Conservation (phyloP, 352 stramenopile genomes). For the Aphanomyces euteiches region DNA sequence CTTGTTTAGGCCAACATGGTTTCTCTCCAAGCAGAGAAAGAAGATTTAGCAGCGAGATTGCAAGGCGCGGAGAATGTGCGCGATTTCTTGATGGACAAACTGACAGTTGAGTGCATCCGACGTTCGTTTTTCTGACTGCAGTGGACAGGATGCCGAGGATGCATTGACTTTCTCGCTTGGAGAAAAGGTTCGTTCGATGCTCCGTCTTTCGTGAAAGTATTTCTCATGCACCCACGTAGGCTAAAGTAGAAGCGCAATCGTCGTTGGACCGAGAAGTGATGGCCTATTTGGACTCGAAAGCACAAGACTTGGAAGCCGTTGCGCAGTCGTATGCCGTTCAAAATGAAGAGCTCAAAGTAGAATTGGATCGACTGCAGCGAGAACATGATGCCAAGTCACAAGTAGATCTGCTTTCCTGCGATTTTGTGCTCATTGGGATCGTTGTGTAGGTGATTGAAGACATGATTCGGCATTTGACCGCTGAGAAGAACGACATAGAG, state of each 20-base stretch:
- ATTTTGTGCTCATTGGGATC: neutral
- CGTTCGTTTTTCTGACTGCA: neutral
- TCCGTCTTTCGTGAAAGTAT: too few relatives aligned
- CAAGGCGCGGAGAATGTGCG: conserved; percentile 75
- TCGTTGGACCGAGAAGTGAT: conserved; percentile 77
- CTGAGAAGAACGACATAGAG: conserved; percentile 76
- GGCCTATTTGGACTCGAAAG: conserved; percentile 72
- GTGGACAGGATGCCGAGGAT: conserved; percentile 55
- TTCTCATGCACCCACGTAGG: neutral
- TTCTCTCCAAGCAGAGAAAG: conserved; percentile 70
- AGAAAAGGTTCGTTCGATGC: conserved; percentile 5
- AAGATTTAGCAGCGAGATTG: conserved; percentile 63
- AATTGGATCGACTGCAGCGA: conserved; percentile 50
- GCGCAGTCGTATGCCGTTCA: conserved; percentile 53
- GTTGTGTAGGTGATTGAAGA: conserved; percentile 65
- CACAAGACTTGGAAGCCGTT: conserved; percentile 65
- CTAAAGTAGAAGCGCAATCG: conserved; percentile 66
- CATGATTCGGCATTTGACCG: conserved; percentile 66
- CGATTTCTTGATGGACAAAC: conserved; percentile 82
- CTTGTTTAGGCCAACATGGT: conserved; percentile 47
- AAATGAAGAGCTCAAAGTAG: conserved; percentile 46
- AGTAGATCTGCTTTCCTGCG: conserved; percentile 33
- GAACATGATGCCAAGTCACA: conserved; percentile 54
- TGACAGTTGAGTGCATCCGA: conserved; percentile 33
- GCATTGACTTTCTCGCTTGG: conserved; percentile 55